Base-by-base conservation (phyloP, 2,329 filamentous ascomycete genomes). In the Mycocentrospora acerina region DNA sequence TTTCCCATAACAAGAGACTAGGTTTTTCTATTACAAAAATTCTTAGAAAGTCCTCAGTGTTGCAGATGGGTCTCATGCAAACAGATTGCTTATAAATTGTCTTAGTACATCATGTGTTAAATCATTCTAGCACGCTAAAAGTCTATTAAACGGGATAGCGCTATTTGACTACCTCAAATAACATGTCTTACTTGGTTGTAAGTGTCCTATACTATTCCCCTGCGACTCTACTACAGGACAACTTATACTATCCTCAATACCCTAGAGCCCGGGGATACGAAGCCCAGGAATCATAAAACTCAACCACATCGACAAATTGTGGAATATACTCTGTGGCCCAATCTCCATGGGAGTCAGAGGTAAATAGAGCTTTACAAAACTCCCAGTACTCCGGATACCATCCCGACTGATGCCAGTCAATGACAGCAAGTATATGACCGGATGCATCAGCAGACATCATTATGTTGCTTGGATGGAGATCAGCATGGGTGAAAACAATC, bases 391-490 rank as follows among this genome's bases (percentile, higher is more conserved):
- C 34, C 7, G 35, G 40, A 44, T 62, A 60, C 59, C 59, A 67
- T 10, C 63, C 64, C 2, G 63, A 57, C 42, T 65, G 55, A 35
- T 46, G 42, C 62, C 60, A 67, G 45, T 67, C 59, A 39, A 68
- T 34, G 22, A 68, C 47, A 5, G 55, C 53, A 28, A 55, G 24
- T 34, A 65, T 36, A 37, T 62, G 57, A 27, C 65, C 49, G 50
- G 66, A 61, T 15, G 46, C 48, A 43, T 65, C 57, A 11, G 56
- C 62, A 33, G 63, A 65, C 25, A 97, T 90, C 89, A 96, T 95
- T 69, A 97, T 96, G 66, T 97, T 97, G 18, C 91, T 91, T 0
- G 90, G 91, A 63, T 97, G 91, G 15, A 97, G 73, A 62, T 97
- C 91, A 4, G 91, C 90, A 62, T 97, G 91, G 17, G 95, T 83